phyloP scores from a whole-genome alignment of 441 rosid species.

The Erodium moschatum region DNA sequence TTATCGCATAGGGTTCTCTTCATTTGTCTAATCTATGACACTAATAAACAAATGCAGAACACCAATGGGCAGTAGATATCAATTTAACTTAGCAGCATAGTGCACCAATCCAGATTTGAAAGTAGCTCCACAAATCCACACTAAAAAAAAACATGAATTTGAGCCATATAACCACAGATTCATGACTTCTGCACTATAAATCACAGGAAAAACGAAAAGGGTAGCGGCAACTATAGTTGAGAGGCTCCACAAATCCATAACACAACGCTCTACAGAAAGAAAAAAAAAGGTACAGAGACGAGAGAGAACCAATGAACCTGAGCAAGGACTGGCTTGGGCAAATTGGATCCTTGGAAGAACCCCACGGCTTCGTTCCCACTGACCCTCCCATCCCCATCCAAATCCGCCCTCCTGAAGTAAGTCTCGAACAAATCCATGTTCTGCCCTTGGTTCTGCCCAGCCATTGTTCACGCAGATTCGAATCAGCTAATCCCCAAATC shows the following conservation, averaged over 20 bases:
- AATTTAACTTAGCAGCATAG: too few relatives aligned
- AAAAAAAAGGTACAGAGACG: neutral
- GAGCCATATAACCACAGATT: neutral
- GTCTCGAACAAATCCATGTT: slow-evolving; percentile 78
- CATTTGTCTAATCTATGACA: neutral
- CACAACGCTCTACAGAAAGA: neutral
- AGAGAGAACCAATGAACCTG: slow-evolving; percentile 41
- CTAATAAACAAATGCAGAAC: neutral
- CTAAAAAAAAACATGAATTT: neutral
- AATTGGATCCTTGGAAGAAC: slow-evolving; percentile 83
- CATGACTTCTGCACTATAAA: neutral
- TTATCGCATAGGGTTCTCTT: neutral
- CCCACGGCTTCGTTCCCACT: slow-evolving; percentile 86
- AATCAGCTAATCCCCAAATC: slow-evolving; percentile 4
- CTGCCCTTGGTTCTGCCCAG: slow-evolving; percentile 21
- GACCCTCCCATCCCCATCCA: slow-evolving; percentile 89
- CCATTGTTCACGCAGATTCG: slow-evolving; percentile 26
- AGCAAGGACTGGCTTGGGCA: slow-evolving; percentile 78
- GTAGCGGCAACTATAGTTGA: too few relatives aligned
- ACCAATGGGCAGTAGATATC: neutral
- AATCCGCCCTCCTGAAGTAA: slow-evolving; percentile 81
- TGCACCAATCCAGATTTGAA: too few relatives aligned
- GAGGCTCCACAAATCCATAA: neutral
- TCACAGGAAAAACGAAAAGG: neutral
- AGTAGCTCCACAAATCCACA: neutral